Evolutionary conservation across 2,329 filamentous ascomycete genomes (phyloP).

Genomic region (Aureobasidium mangrovei): DNA sequence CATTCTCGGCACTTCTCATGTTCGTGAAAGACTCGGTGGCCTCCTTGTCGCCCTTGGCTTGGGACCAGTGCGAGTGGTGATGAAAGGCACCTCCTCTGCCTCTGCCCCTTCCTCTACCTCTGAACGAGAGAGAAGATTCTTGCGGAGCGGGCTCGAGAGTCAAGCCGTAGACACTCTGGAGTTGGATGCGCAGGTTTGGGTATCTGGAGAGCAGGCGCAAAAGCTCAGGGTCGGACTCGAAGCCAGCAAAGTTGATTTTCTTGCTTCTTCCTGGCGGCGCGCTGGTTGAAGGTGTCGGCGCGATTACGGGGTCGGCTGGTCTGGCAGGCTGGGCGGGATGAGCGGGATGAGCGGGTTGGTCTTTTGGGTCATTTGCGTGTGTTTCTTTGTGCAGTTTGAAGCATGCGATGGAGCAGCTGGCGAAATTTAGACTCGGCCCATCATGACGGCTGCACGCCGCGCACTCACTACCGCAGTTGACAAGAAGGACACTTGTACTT

Average conservation of each 20-base stretch:
- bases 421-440: not conserved
- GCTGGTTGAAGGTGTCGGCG: not conserved
- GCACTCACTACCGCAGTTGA: constrained; percentile 36
- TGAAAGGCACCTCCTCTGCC: constrained; percentile 17
- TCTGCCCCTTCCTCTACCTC: constrained; percentile 15
- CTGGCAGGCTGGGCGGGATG: not conserved
- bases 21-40: constrained; percentile 23
- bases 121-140: constrained; percentile 15
- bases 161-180: constrained; percentile 27
- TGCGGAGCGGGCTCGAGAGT: constrained; percentile 29
- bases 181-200: constrained; percentile 26
- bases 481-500: constrained; percentile 45
- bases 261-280: constrained; percentile 6
- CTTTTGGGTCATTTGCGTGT: constrained; percentile 20
- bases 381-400: constrained; percentile 30
- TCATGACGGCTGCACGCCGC: not conserved
- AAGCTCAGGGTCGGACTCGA: constrained; percentile 27
- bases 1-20: constrained; percentile 23
- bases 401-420: constrained; percentile 32
- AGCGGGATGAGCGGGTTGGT: not conserved
- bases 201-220: constrained; percentile 26
- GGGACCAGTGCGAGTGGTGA: constrained; percentile 28
- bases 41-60: constrained; percentile 30
- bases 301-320: not conserved
- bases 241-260: constrained; percentile 23